Evolutionary conservation across 805 yeast genomes (phyloP).

Genomic region (Candida hispaniensis): DNA sequence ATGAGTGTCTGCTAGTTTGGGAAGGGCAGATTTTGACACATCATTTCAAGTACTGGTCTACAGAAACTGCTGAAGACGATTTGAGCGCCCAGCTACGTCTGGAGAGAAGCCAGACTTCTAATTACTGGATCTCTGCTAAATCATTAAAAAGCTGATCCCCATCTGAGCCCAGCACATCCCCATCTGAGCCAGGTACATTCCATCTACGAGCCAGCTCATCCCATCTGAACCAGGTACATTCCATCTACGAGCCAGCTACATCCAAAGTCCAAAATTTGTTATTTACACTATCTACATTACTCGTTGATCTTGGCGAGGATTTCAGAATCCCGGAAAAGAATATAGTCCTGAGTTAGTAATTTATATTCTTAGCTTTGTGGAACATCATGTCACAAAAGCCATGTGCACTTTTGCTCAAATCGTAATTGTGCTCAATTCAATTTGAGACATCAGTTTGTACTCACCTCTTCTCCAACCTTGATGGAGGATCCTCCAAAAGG

Average conservation of each 20-base stretch:
- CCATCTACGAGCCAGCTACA: too few relatives aligned
- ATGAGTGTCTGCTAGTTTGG: conserved; percentile 50
- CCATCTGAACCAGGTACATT: too few relatives aligned
- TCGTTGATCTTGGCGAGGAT: conserved; percentile 72
- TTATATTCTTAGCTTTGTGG: background rate
- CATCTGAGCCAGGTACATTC: too few relatives aligned
- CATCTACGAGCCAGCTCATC: too few relatives aligned
- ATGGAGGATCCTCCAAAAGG: conserved; percentile 86
- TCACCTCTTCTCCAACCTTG: conserved; percentile 67
- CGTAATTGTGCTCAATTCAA: background rate
- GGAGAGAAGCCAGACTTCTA: conserved; percentile 42
- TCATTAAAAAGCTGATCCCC: too few relatives aligned
- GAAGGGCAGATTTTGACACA: conserved; percentile 49
- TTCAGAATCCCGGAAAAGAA: conserved; percentile 86
- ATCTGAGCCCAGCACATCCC: too few relatives aligned
- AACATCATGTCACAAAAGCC: background rate
- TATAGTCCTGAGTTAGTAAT: conserved; percentile 26
- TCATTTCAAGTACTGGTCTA: conserved; percentile 60
- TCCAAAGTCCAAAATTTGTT: too few relatives aligned
- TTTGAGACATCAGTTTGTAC: background rate
- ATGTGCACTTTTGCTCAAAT: background rate
- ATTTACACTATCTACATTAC: conserved; percentile 16
- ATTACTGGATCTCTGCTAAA: conserved; percentile 39
- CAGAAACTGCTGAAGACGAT: conserved; percentile 42
- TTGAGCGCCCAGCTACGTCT: conserved; percentile 43